Evolutionary conservation across 345 rosid species (phyloP), one percentile per base, ranked within the genome.

Genomic region (Turnera subulata): DNA sequence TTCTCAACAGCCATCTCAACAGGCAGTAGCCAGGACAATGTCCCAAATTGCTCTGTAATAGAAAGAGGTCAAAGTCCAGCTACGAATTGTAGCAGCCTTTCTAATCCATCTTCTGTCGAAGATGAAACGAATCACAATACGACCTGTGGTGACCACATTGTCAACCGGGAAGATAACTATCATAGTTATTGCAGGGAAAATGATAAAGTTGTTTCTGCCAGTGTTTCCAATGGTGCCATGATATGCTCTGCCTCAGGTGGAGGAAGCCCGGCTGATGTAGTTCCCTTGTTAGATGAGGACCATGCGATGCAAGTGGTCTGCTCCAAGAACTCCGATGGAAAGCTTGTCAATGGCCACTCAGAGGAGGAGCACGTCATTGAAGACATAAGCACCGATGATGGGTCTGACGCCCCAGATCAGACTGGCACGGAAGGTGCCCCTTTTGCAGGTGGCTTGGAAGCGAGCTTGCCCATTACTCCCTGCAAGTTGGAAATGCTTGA

Each of bases 41-140:
- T 71, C 57, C 66, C 67, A 0, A 81, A 79, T 62, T 69, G 75
- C 61, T 58, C 62, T 0, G 64, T 63, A 18, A 73, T 68, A 1
- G 98, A 85, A 78, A 82, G 94, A 82, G 84, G 97, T 51, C 95
- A 86, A 63, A 92, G 97, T 73, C 97, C 97, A 14, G 71, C 77
- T n/a, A 92, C 97, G 37, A 84, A 86, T 64, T 86, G 95, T 73
- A 92, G 97, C 66, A 86, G 87, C 63, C 82, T 89, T 67, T 89
- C 85, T 51, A 84, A 80, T 70, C 95, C 96, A 44, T 90, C 91
- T 12, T 82, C 95, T 0, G 92, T 80, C 29, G 85, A 93, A 73
- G 97, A 87, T 66, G 99, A 93, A 72, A 81, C 85, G 53, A 85
- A 89, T 59, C 81, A 80, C 53, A 46, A 72, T 56, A 63, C 61